Conservation (phyloP, 495 filamentous ascomycete genomes). For the Tuber brumale region DNA sequence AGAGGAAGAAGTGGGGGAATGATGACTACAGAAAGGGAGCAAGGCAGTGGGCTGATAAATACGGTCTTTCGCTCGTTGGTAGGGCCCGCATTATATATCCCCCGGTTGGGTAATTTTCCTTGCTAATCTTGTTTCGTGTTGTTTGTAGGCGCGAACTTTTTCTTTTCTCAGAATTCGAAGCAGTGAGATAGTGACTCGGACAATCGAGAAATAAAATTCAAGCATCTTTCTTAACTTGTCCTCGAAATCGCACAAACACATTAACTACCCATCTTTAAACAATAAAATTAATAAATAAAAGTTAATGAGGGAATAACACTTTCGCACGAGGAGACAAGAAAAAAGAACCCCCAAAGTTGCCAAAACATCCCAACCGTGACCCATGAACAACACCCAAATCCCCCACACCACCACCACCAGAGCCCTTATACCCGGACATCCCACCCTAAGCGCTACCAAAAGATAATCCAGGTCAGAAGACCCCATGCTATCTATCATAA, state of each 20-base stretch:
- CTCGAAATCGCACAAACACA: neutral
- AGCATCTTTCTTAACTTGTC: neutral
- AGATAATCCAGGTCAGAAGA: neutral
- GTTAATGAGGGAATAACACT: too few relatives aligned
- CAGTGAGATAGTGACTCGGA: constrained; percentile 44
- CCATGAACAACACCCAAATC: neutral
- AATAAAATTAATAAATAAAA: neutral
- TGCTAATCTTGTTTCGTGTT: neutral
- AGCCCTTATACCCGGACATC: neutral
- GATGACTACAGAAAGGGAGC: constrained; percentile 53
- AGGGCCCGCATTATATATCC: constrained; percentile 34
- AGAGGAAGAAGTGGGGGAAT: constrained; percentile 59
- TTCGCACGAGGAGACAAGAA: neutral
- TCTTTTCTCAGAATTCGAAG: constrained; percentile 57
- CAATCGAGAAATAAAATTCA: neutral
- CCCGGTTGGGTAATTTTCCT: neutral
- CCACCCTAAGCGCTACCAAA: neutral
- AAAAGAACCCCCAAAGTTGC: neutral
- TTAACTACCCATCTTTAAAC: neutral
- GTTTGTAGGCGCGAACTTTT: constrained; percentile 55
- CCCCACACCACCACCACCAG: neutral
- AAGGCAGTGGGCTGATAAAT: constrained; percentile 57
- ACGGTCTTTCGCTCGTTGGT: constrained; percentile 58
- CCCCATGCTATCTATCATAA: neutral
- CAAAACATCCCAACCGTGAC: constrained; percentile 5